Evolutionary conservation across 2,329 filamentous ascomycete species (phyloP).

Genomic region (Thyridium curvatum): DNA sequence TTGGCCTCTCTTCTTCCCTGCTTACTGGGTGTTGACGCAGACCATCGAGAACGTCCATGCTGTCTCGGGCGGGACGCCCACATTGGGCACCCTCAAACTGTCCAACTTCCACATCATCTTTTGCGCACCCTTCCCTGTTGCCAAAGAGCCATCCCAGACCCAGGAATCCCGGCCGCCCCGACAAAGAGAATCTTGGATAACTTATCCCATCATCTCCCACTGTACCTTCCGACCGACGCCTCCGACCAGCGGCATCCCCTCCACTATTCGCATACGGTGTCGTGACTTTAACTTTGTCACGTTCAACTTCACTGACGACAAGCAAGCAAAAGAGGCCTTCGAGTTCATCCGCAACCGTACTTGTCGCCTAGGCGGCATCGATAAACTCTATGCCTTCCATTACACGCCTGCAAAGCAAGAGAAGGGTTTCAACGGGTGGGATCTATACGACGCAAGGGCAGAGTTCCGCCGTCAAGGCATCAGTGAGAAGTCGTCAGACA

Average conservation of each 20-base stretch:
- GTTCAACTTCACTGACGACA: conserved; percentile 76
- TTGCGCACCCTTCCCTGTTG: conserved; percentile 31
- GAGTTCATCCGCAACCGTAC: conserved; percentile 78
- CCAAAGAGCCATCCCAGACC: conserved; percentile 12
- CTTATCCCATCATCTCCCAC: conserved; percentile 83
- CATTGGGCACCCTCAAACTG: conserved; percentile 51
- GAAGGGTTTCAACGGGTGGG: conserved; percentile 71
- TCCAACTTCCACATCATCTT: conserved; percentile 58
- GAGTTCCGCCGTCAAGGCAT: conserved; percentile 89
- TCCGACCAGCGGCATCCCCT: conserved; percentile 60
- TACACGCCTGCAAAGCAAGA: conserved; percentile 73
- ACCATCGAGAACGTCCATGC: conserved; percentile 53
- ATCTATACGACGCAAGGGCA: conserved; percentile 74
- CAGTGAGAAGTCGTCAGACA: conserved; percentile 68
- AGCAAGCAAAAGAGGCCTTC: conserved; percentile 74
- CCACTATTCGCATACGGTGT: conserved; percentile 80
- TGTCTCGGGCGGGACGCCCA: conserved; percentile 51
- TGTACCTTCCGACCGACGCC: conserved; percentile 74
- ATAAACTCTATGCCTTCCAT: conserved; percentile 85
- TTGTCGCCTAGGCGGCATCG: conserved; percentile 74
- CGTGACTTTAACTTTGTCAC: conserved; percentile 92
- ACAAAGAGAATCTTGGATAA: conserved; percentile 76
- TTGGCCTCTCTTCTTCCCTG: no score
- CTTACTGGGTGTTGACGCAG: conserved; percentile 16
- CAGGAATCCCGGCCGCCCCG: conserved; percentile 18